Evolutionary conservation across 208 protist species (phyloP), one percentile per base, ranked within the genome.

Genomic region (Phytomonas serpens): DNA sequence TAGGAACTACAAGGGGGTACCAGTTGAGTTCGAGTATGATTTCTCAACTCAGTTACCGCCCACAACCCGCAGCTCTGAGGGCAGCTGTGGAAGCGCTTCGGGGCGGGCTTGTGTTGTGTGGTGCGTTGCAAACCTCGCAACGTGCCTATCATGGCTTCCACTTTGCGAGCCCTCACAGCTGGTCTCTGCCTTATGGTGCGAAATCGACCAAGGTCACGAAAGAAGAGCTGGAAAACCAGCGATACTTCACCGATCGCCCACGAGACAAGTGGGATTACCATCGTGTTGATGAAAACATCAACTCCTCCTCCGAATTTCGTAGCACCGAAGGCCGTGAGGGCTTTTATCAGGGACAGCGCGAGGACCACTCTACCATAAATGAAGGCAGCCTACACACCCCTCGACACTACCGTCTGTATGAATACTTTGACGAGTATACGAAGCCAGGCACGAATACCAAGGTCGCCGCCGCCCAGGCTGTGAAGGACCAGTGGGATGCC

Each of bases 341-440:
- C 19, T 95, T 95, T 70, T 86, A 81, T 42, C 76, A 93, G 66
- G 90, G 90, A 32, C 76, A 80, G 72, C 84, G 90, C 61, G 85
- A 92, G 78, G 90, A 95, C 67, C 90, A 90, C 76, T 86, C 82
- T 16, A 90, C 85, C 0, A 83, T 71, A 14, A 57, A 85, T 23
- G 80, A 89, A 74, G 90, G 84, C 13, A 84, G 81, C 40, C 72
- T 92, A 37, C 87, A 95, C 78, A 92, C 86, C 19, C 90, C 90
- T 10, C 78, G 77, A 72, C 81, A 93, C 40, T 93, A 95, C 74
- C 87, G 87, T 38, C 71, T 95, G 40, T 90, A 95, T 78, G 88
- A 95, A 68, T 86, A 95, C 79, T 95, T 95, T 78, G 90, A 95
- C 70, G 87, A 93, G 77, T 95, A 95, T 75, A 93, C 86, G 67